Evolutionary conservation across 2,329 filamentous ascomycete genomes (phyloP), one percentile per base, ranked within the genome.

Genomic region (Gyromitra esculenta): DNA sequence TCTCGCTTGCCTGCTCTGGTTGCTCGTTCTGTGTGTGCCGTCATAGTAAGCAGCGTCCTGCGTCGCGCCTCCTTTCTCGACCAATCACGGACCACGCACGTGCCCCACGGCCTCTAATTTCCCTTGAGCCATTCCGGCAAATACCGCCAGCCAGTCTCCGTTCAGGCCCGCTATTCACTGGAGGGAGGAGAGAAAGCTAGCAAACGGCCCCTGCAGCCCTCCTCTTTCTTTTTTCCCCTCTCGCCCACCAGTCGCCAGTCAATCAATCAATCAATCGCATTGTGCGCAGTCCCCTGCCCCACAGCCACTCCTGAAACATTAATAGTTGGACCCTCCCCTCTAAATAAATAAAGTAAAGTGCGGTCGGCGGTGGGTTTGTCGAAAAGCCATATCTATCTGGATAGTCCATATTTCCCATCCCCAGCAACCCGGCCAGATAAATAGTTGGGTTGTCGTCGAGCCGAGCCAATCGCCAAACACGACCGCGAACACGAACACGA

Each of bases 191-290:
- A 67, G 65, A 48, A 73, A 64, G 37, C 72, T 50, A 75, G 48
- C 72, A 64, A 75, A 71, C 66, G 48, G 50, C 59, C 72, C 72
- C 72, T 75, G 72, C 72, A 64, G 65, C 25, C 60, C 54, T 31
- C 54, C 64, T 13, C 9, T 45, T 56, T n/a, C 41, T n/a, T 45
- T 41, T 54, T 39, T 50, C 21, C 21, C 25, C 8, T 11, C 18
- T 13, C 15, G n/a, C n/a, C 31, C 21, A 31, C 25, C 18, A 21
- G 18, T 21, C 37, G 15, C 18, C 48, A 41, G 3, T 15, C 37
- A 67, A 43, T 45, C 43, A 18, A 64, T 39, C 52, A 35, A 50
- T 73, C 48, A 52, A 54, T 43, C 52, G 41, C 21, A 52, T 63
- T 70, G 67, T 62, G 65, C 45, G 67, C 41, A 73, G 52, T 65